These are phyloP conservation scores for Microstroma glucosiphilum DNA, from an alignment of 1,284 basidiomycete genomes.

Conservation along the genomic window DNA sequence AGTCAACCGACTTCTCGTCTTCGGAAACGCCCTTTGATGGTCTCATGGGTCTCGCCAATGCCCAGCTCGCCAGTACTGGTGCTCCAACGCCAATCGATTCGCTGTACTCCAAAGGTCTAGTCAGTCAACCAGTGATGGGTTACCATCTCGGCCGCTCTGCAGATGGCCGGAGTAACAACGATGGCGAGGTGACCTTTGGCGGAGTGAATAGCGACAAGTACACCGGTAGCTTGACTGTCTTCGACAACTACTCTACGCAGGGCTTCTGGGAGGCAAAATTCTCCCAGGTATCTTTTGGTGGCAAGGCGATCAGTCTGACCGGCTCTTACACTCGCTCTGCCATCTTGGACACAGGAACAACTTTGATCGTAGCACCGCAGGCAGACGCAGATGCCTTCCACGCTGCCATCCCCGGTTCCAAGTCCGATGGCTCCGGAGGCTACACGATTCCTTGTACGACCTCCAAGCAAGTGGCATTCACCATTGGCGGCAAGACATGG, in stretches of 20 bases:
- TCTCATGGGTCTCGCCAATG: conserved; percentile 64
- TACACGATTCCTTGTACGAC: conserved; percentile 75
- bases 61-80: conserved; percentile 58
- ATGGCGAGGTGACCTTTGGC: conserved; percentile 72
- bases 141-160: conserved; percentile 72
- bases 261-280: conserved; percentile 73
- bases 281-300: conserved; percentile 60
- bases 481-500: conserved; percentile 63
- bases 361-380: conserved; percentile 52
- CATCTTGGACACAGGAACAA: conserved; percentile 51
- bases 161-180: conserved; percentile 58
- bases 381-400: conserved; percentile 59
- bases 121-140: conserved; percentile 66
- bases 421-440: conserved; percentile 53
- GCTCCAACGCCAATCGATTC: conserved; percentile 69
- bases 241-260: conserved; percentile 46
- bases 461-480: conserved; percentile 61
- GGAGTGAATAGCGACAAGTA: conserved; percentile 65
- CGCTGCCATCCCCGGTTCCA: conserved; percentile 60
- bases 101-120: conserved; percentile 60
- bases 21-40: conserved; percentile 63
- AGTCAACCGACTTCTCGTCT: conserved; percentile 61
- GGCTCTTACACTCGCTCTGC: conserved; percentile 56
- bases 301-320: conserved; percentile 56
- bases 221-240: conserved; percentile 36